Conservation (phyloP, 2,329 filamentous ascomycete species). For the Phialocephala sp. region DNA sequence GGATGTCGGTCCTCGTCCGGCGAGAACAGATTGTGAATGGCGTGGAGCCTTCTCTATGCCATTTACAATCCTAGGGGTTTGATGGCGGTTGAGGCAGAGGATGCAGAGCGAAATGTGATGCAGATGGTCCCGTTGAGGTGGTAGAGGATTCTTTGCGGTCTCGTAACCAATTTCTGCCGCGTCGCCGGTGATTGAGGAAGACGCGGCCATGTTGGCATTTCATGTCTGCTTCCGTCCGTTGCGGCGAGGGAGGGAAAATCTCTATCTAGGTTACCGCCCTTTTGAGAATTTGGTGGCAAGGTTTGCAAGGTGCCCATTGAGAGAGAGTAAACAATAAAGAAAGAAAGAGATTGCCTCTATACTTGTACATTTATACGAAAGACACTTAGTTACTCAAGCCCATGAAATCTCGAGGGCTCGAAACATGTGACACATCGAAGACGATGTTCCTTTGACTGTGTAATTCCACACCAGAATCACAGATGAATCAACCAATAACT, state of each 20-base stretch:
- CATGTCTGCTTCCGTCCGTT: constrained; percentile 17
- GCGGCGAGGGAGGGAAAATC: constrained; percentile 18
- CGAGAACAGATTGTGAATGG: constrained; percentile 8
- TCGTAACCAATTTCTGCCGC: constrained; percentile 31
- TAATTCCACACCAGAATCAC: no score
- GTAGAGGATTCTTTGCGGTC: constrained; percentile 26
- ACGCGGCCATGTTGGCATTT: constrained; percentile 17
- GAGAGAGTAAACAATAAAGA: not conserved
- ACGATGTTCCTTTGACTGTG: no score
- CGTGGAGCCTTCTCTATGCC: no score
- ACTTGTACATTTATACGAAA: not conserved
- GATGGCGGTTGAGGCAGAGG: constrained; percentile 47
- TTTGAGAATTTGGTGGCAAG: not conserved
- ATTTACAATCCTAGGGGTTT: constrained; percentile 30
- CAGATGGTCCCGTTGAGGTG: constrained; percentile 45
- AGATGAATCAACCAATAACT: no score
- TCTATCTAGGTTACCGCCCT: constrained; percentile 18
- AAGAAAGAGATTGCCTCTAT: not conserved
- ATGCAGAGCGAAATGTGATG: constrained; percentile 47
- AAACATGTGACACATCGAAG: no score
- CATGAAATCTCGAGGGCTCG: no score
- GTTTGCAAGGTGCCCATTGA: not conserved
- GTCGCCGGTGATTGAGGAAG: constrained; percentile 27
- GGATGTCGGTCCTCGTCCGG: constrained; percentile 43
- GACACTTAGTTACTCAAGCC: no score